A percentile compares a stretch with the other conserved stretches of the same genome.
Conservation (phyloP, 2,329 filamentous ascomycete genomes). For the Magnaporthiopsis poae region DNA sequence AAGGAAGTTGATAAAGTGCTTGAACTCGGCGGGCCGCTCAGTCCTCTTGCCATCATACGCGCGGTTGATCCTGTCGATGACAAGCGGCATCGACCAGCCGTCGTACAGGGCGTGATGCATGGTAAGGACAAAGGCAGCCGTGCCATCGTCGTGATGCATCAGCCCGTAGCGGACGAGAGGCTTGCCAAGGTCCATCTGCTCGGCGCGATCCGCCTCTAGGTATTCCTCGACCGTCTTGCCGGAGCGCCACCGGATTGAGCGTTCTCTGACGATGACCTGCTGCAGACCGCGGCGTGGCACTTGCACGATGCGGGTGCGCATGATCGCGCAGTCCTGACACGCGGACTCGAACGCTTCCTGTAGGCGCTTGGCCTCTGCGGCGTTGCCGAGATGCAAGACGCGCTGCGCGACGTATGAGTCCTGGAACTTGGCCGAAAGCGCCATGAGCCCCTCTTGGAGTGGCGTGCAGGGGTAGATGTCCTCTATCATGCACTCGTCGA, state of each 20-base stretch:
- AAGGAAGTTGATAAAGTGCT: slow-evolving; percentile 40
- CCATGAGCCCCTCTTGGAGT: slow-evolving; percentile 45
- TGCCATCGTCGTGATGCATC: slow-evolving; percentile 24
- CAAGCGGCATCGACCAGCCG: slow-evolving; percentile 43
- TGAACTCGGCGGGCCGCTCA: slow-evolving; percentile 32
- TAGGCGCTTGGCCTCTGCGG: slow-evolving; percentile 27
- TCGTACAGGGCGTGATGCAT: slow-evolving; percentile 50
- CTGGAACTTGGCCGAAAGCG: slow-evolving; percentile 38
- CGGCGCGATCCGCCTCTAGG: slow-evolving; percentile 29
- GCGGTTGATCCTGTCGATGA: slow-evolving; percentile 38
- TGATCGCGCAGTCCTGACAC: slow-evolving; percentile 28
- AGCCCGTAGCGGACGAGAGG: slow-evolving; percentile 37
- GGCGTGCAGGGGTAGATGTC: slow-evolving; percentile 47
- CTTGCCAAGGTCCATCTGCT: slow-evolving; percentile 34
- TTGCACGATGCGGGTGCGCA: slow-evolving; percentile 41
- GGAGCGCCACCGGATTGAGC: slow-evolving; percentile 24
- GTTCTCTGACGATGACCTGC: slow-evolving; percentile 36
- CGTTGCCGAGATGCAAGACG: slow-evolving; percentile 31
- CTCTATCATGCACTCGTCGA: slow-evolving; percentile 26
- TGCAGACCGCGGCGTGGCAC: slow-evolving; percentile 32
- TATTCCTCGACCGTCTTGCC: slow-evolving; percentile 29
- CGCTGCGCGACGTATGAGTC: slow-evolving; percentile 44
- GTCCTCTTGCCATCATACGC: slow-evolving; percentile 28
- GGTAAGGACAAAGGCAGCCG: slow-evolving; percentile 38
- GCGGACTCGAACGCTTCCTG: slow-evolving; percentile 33